Conservation (phyloP, 176 grass and related monocot species). For the Avena insularis region DNA sequence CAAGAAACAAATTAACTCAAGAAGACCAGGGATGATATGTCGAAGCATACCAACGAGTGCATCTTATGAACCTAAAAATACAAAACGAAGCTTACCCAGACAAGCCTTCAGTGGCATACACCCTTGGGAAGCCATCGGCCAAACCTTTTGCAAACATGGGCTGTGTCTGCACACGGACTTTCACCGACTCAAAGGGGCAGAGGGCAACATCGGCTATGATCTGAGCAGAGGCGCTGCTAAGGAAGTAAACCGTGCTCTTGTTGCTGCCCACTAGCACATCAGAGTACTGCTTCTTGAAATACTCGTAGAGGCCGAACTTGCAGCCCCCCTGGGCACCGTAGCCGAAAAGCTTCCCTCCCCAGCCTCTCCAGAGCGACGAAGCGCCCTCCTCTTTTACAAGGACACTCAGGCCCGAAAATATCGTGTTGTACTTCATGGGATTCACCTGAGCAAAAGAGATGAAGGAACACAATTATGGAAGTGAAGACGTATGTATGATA, state of each 20-base stretch:
- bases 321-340: constrained; percentile 91
- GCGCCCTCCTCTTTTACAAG: constrained; percentile 90
- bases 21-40: constrained; percentile 17
- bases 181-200: constrained; percentile 90
- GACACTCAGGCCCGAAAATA: constrained; percentile 67
- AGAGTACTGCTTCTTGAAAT: constrained; percentile 94
- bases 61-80: constrained; percentile 1
- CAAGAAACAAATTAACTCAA: constrained; percentile 14
- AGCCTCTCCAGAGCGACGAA: constrained; percentile 90
- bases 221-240: constrained; percentile 96
- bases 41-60: background rate
- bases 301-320: constrained; percentile 95
- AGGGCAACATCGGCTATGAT: constrained; percentile 91
- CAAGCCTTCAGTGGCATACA: constrained; percentile 90
- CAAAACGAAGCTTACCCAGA: constrained; percentile 68
- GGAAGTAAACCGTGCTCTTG: constrained; percentile 74
- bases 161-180: constrained; percentile 92
- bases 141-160: constrained; percentile 87
- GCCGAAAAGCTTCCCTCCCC: constrained; percentile 85
- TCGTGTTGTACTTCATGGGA: constrained; percentile 84
- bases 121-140: constrained; percentile 87
- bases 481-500: background rate
- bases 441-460: constrained; percentile 64
- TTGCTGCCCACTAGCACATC: constrained; percentile 64
- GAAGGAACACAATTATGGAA: background rate